phyloP scores from a whole-genome alignment of 306 rosid genomes.

The Ziziphus jujuba region DNA sequence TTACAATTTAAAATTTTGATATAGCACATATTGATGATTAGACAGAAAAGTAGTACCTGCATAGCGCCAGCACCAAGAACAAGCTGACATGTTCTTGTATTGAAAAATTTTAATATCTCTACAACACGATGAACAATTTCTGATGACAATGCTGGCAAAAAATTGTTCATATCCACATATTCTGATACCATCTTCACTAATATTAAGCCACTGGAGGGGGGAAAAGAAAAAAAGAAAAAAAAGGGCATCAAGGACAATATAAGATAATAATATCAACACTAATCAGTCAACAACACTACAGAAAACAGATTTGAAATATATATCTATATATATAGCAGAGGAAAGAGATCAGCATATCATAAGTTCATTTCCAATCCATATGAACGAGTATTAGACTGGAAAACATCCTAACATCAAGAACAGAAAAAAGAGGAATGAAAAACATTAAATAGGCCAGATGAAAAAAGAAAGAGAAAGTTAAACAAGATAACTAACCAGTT shows the following conservation, averaged over 20 bases:
- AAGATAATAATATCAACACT: neutral
- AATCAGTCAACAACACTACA: neutral
- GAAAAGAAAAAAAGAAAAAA: conserved; percentile 27
- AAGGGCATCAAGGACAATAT: conserved; percentile 1
- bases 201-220: conserved; percentile 94
- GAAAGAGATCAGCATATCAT: neutral
- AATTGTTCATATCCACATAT: conserved; percentile 85
- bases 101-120: conserved; percentile 90
- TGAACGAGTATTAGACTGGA: neutral
- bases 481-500: conserved; percentile 86
- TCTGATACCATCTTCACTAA: conserved; percentile 95
- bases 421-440: neutral
- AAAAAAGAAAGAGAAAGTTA: conserved; percentile 8
- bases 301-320: neutral
- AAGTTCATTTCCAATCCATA: neutral
- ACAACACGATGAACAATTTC: conserved; percentile 97
- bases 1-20: neutral
- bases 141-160: conserved; percentile 76
- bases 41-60: conserved; percentile 66
- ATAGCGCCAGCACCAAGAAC: conserved; percentile 99
- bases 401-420: neutral
- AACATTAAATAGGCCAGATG: neutral
- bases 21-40: conserved; percentile 6
- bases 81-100: conserved; percentile 97
- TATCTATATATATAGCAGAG: neutral